Evolutionary conservation across 805 yeast genomes (phyloP), one percentile per base, ranked within the genome.

Genomic region (Starmera caribaea): DNA sequence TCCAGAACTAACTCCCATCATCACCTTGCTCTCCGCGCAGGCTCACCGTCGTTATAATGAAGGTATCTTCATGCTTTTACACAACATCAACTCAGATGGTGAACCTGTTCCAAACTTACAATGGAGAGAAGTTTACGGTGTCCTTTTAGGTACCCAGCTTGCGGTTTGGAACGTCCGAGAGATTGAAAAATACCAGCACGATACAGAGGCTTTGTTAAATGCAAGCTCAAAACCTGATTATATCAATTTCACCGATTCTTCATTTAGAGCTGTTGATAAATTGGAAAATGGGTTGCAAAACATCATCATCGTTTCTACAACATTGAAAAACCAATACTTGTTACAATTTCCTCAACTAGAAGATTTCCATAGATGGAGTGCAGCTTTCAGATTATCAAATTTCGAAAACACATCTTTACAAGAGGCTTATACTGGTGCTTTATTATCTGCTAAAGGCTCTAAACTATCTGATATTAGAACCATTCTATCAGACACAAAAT

Each of bases 361-460:
- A 38, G 76, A 79, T 40, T 78, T 81, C 54, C 66, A 71, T 39
- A 69, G 70, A 42, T 92, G 97, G 97, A 76, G 79, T 45, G 73
- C 88, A 4, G 90, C 96, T 5, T 73, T 92, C 42, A 68, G 96
- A 43, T 66, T 92, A 45, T 69, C 95, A 11, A 71, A 77, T 33
- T 89, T 74, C 57, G 98, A 92, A 63, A 80, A 81, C 59, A 74
- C 79, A 15, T 66, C 87, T 10, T 66, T 92, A 42, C 97, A 92
- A 63, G 95, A 88, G 57, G 97, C 97, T 1, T 92, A 92, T 59
- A 89, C 98, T 0, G 98, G 96, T 9, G 96, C 97, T 0, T 66
- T 92, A 41, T 66, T 92, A 39, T 81, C 94, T 9, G 88, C 96
- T n/a, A 72, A 94, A 53, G 98, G 98, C 16, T 73, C 95, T 5